Conservation (phyloP, 257 asterid species). For the Salvia miltiorrhiza region DNA sequence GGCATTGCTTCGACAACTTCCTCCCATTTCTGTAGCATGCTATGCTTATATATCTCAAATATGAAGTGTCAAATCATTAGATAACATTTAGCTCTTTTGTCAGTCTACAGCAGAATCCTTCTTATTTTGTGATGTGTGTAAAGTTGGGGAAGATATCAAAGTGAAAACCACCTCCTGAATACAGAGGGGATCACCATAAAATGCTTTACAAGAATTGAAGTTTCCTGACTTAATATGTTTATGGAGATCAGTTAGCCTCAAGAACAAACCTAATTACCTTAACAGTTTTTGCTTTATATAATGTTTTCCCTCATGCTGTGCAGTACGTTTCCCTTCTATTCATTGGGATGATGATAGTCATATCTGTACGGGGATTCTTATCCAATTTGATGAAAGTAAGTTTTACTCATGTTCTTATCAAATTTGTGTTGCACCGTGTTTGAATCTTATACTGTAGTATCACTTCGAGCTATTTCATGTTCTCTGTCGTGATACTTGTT, state of each 20-base stretch:
- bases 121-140: not conserved
- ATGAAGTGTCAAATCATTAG: not conserved
- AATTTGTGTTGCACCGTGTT: conserved; percentile 7
- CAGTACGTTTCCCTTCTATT: conserved; percentile 91
- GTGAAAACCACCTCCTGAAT: not conserved
- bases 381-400: conserved; percentile 87
- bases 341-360: conserved; percentile 87
- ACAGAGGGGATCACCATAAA: not conserved
- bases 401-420: conserved; percentile 5
- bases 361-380: conserved; percentile 91
- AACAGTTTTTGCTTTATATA: conserved; percentile 2
- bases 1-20: conserved; percentile 16
- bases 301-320: conserved; percentile 22
- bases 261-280: not conserved
- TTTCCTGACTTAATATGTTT: not conserved
- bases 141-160: not conserved
- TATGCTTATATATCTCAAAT: conserved; percentile 5
- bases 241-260: not conserved
- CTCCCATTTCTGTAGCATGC: conserved; percentile 6
- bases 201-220: not conserved
- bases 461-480: not conserved
- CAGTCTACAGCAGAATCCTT: not conserved
- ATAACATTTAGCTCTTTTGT: not conserved
- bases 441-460: not conserved
- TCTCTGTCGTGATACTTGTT: not conserved